These are phyloP conservation scores for Hemerocallis citrina DNA, from an alignment of 106 monocot species.

Conservation along the genomic window DNA sequence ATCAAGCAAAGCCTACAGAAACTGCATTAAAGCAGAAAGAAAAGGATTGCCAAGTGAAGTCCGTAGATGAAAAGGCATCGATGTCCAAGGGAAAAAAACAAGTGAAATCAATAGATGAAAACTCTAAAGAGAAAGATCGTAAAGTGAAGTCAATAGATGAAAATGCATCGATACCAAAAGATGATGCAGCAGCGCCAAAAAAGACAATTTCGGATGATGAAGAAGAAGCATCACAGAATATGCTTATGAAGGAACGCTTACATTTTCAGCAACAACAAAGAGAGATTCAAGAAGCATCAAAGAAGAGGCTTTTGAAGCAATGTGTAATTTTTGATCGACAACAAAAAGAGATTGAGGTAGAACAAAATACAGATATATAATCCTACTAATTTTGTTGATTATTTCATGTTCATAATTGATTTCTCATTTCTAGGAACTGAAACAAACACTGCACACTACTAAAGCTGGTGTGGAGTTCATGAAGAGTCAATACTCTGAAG, in stretches of 20 bases:
- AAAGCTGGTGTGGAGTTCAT: slow-evolving; percentile 53
- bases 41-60: neutral
- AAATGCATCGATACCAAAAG: no score
- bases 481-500: slow-evolving; percentile 46
- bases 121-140: no score
- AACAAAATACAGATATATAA: neutral
- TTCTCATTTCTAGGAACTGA: slow-evolving; percentile 50
- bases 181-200: no score
- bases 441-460: slow-evolving; percentile 32
- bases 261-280: slow-evolving; percentile 55
- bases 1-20: no score
- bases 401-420: neutral
- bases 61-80: slow-evolving; percentile 17
- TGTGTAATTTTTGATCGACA: slow-evolving; percentile 40
- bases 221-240: slow-evolving; percentile 19
- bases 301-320: slow-evolving; percentile 24
- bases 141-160: no score
- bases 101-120: slow-evolving; percentile 7
- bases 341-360: slow-evolving; percentile 68
- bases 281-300: slow-evolving; percentile 44
- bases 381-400: neutral
- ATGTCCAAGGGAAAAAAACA: no score
- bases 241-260: slow-evolving; percentile 18
- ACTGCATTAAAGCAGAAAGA: no score
- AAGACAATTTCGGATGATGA: no score